These are phyloP conservation scores for Grigorovia yakushimaensis DNA, from an alignment of 805 yeast genomes.

Conservation along the genomic window DNA sequence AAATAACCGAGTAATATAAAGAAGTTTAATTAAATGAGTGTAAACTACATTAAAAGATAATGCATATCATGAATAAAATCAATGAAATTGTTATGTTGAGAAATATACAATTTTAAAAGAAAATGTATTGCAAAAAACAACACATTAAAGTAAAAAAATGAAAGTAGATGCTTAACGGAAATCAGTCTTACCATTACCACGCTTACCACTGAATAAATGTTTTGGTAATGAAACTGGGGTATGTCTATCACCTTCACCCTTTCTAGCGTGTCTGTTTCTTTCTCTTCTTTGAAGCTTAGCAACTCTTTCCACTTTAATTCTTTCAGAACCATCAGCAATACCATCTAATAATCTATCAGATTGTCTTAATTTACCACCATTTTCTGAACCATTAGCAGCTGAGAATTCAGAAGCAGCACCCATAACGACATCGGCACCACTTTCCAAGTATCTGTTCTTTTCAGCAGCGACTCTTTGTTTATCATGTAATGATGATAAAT, in stretches of 20 bases:
- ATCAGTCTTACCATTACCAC: slow-evolving; percentile 90
- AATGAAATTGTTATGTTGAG: background rate
- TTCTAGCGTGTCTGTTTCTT: slow-evolving; percentile 83
- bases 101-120: background rate
- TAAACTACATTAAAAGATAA: background rate
- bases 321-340: slow-evolving; percentile 66
- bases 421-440: slow-evolving; percentile 77
- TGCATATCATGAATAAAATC: background rate
- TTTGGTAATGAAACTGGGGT: slow-evolving; percentile 76
- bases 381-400: slow-evolving; percentile 21
- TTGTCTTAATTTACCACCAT: slow-evolving; percentile 43
- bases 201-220: slow-evolving; percentile 92
- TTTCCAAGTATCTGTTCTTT: slow-evolving; percentile 33
- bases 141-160: too few relatives aligned
- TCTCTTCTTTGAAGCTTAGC: slow-evolving; percentile 87
- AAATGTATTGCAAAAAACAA: too few relatives aligned
- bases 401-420: slow-evolving; percentile 34
- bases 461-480: slow-evolving; percentile 35
- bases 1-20: background rate
- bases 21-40: background rate
- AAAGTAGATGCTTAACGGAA: slow-evolving; percentile 47
- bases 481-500: slow-evolving; percentile 55
- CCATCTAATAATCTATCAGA: slow-evolving; percentile 80
- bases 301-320: slow-evolving; percentile 79
- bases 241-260: slow-evolving; percentile 95